phyloP scores from a whole-genome alignment of 768 basidiomycete genomes.

The Mycena sanguinolenta region DNA sequence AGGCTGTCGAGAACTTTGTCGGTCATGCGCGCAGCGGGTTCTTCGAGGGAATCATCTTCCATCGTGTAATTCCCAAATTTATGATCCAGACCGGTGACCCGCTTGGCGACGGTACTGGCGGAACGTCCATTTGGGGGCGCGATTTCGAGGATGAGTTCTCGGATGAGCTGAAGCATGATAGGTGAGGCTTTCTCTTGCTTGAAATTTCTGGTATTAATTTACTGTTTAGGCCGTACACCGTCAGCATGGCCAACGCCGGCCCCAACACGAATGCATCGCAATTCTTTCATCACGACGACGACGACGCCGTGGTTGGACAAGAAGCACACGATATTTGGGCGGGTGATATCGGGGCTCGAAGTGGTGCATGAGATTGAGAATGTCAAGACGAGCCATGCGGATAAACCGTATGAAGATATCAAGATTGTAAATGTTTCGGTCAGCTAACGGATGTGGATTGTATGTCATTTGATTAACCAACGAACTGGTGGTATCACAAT shows the following conservation, averaged over 20 bases:
- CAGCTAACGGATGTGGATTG: slow-evolving; percentile 56
- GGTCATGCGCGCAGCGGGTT: slow-evolving; percentile 91
- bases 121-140: slow-evolving; percentile 88
- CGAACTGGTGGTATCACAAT: not conserved
- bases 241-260: slow-evolving; percentile 96
- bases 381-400: slow-evolving; percentile 84
- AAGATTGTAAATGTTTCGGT: slow-evolving; percentile 87
- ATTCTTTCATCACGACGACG: slow-evolving; percentile 97
- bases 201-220: not conserved
- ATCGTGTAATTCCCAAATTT: slow-evolving; percentile 98
- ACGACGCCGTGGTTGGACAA: slow-evolving; percentile 94
- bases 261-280: slow-evolving; percentile 94
- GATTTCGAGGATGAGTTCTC: slow-evolving; percentile 96
- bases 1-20: slow-evolving; percentile 97
- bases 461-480: slow-evolving; percentile 8
- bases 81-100: slow-evolving; percentile 99
- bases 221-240: slow-evolving; percentile 83
- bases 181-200: slow-evolving; percentile 58
- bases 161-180: slow-evolving; percentile 90
- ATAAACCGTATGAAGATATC: slow-evolving; percentile 95
- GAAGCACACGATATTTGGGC: slow-evolving; percentile 94
- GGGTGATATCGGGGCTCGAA: slow-evolving; percentile 88
- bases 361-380: slow-evolving; percentile 94
- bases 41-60: slow-evolving; percentile 95
- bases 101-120: slow-evolving; percentile 94